Percentiles rank a stretch among this genome's conserved stretches.
Conservation (phyloP, 768 basidiomycete species). For the Paxillus ammoniavirescens region DNA sequence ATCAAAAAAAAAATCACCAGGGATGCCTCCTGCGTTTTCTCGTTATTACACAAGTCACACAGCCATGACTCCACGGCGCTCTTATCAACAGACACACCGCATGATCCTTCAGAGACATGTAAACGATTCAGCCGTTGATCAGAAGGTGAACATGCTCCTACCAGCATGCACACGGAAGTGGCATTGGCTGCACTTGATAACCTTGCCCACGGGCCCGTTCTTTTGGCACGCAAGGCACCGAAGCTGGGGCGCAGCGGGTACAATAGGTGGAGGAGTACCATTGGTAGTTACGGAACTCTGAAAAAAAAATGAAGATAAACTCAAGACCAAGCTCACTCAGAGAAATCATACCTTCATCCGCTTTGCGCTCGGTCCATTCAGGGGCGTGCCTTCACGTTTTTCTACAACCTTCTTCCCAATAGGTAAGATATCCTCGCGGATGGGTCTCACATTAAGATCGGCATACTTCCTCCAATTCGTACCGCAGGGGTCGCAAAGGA, state of each 20-base stretch:
- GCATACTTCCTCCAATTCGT: slow-evolving; percentile 93
- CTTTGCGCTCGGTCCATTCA: slow-evolving; percentile 54
- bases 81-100: slow-evolving; percentile 68
- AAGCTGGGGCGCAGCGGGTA: slow-evolving; percentile 54
- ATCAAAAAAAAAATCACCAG: slow-evolving; percentile 42
- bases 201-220: slow-evolving; percentile 71
- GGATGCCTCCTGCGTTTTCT: slow-evolving; percentile 78
- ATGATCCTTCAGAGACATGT: slow-evolving; percentile 45
- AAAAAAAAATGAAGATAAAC: not conserved
- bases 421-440: slow-evolving; percentile 63
- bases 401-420: slow-evolving; percentile 42
- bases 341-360: slow-evolving; percentile 52
- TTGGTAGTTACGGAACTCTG: slow-evolving; percentile 41
- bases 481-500: slow-evolving; percentile 86
- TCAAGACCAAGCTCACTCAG: not conserved
- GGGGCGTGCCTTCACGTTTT: slow-evolving; percentile 62
- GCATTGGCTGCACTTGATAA: slow-evolving; percentile 81
- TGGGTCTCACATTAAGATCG: slow-evolving; percentile 73
- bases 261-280: slow-evolving; percentile 61
- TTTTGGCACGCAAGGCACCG: slow-evolving; percentile 76
- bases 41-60: slow-evolving; percentile 87
- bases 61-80: slow-evolving; percentile 70
- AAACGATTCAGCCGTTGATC: not conserved
- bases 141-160: slow-evolving; percentile 28
- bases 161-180: slow-evolving; percentile 79